These are phyloP conservation scores for Pseudomassariella vexata DNA, from an alignment of 2,329 filamentous ascomycete species.

Conservation along the genomic window DNA sequence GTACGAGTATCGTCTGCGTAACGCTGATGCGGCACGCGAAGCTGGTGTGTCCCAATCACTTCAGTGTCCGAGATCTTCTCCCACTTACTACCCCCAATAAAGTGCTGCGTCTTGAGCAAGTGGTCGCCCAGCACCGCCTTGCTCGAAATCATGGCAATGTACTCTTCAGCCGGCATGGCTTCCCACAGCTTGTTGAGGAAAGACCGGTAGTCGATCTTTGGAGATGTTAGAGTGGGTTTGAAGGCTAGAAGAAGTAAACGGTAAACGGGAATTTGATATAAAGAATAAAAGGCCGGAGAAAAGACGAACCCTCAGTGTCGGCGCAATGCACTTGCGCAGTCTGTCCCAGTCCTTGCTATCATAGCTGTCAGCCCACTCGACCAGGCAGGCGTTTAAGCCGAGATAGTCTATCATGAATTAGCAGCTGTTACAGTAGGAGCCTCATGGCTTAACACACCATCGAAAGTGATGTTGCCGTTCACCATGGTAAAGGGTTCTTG, in stretches of 20 bases:
- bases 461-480: slow-evolving; percentile 9
- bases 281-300: no score
- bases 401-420: slow-evolving; percentile 20
- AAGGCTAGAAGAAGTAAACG: neutral
- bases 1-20: slow-evolving; percentile 45
- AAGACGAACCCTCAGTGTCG: slow-evolving; percentile 41
- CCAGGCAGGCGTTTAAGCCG: slow-evolving; percentile 22
- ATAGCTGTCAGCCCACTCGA: slow-evolving; percentile 60
- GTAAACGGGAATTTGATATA: neutral
- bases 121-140: slow-evolving; percentile 54
- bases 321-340: slow-evolving; percentile 55
- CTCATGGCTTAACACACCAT: neutral
- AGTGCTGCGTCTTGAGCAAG: slow-evolving; percentile 59
- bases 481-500: slow-evolving; percentile 7
- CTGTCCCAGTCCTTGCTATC: slow-evolving; percentile 60
- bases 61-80: slow-evolving; percentile 52
- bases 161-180: slow-evolving; percentile 56
- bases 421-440: neutral
- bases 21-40: slow-evolving; percentile 57
- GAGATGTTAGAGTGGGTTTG: slow-evolving; percentile 3
- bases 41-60: slow-evolving; percentile 54
- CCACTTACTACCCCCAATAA: slow-evolving; percentile 55
- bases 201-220: slow-evolving; percentile 64
- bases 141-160: slow-evolving; percentile 53
- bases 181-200: slow-evolving; percentile 57